A percentile compares a stretch with the other conserved stretches of the same genome.
These are phyloP conservation scores for Saccharomycodes ludwigii DNA, from an alignment of 805 yeast genomes.

Conservation along the genomic window DNA sequence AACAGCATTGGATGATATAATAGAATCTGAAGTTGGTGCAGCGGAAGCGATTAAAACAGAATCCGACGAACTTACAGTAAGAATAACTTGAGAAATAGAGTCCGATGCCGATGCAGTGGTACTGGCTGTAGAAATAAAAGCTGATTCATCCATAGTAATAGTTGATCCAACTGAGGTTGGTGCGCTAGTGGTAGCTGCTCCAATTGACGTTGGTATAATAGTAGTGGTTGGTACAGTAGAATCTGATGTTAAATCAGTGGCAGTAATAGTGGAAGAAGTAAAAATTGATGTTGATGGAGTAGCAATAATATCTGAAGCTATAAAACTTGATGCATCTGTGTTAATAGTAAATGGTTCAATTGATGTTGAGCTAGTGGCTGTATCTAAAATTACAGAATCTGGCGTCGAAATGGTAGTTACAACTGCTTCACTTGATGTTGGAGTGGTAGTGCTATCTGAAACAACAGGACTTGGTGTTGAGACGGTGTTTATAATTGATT, in stretches of 20 bases:
- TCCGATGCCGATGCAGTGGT: too few species aligned
- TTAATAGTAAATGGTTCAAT: neutral
- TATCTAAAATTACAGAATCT: neutral
- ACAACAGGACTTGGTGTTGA: conserved; percentile 6
- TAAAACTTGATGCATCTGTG: conserved; percentile 1
- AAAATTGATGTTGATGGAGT: conserved; percentile 4
- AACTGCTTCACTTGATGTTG: too few species aligned
- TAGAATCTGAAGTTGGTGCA: too few species aligned
- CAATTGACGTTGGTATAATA: conserved; percentile 19
- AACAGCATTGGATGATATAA: too few species aligned
- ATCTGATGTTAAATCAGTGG: conserved; percentile 12
- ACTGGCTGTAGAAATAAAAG: too few species aligned
- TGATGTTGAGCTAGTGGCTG: conserved; percentile 4
- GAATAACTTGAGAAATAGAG: too few species aligned
- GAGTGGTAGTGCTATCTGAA: conserved; percentile 3
- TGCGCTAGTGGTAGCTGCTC: conserved; percentile 13
- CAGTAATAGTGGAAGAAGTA: conserved; percentile 7
- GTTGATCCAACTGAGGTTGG: too few species aligned
- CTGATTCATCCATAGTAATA: too few species aligned
- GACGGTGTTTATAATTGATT: conserved; percentile 4
- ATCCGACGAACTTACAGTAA: too few species aligned
- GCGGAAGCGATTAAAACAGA: too few species aligned
- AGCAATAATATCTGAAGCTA: conserved; percentile 5
- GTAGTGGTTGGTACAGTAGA: conserved; percentile 19
- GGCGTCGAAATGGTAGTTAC: neutral